Evolutionary conservation across 75 land plant species (phyloP), one percentile per base, ranked within the genome.

Genomic region (Chamaecyparis obtusa): DNA sequence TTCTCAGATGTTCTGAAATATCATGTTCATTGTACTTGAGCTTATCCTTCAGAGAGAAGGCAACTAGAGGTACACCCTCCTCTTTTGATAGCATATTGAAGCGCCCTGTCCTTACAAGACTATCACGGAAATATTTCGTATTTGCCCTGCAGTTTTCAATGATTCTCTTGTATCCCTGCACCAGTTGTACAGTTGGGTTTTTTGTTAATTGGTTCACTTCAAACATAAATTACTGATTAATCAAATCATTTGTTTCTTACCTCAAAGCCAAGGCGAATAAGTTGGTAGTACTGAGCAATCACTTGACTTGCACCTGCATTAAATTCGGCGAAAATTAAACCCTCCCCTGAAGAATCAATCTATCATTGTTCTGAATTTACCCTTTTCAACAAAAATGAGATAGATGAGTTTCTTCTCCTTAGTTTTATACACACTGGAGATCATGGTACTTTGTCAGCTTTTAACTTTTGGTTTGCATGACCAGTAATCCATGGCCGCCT

Each of bases 211-310:
- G 69, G 9, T 64, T 64, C 69, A 24, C 24, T 64, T 27, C n/a
- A 64, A 64, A 27, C 69, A 24, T 27, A 64, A 27, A 64, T 64
- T 64, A 27, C n/a, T 24, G n/a, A 64, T 1, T 64, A 64, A 24
- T 24, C 6, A 64, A 51, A 24, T 64, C 16, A 33, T 14, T 74
- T 74, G 13, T 33, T 24, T 3, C 33, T 74, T 33, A 91, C 94
- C 93, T 91, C 89, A 83, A 93, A 92, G 37, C 94, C 94, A 35
- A 93, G 90, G 10, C 94, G 90, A 48, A 93, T 88, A 24, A 93
- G 84, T 56, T 88, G 94, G 64, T 93, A 93, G 56, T 93, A 93
- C 74, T 93, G 93, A 17, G 94, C 94, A 75, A 93, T 93, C 84
- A 93, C 87, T 84, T 92, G 94, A 55, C 90, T 90, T 3, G 94